A percentile compares a stretch with the other conserved stretches of the same genome.
Evolutionary conservation across 805 yeast genomes (phyloP).

Genomic region (Schwanniomyces sp.): DNA sequence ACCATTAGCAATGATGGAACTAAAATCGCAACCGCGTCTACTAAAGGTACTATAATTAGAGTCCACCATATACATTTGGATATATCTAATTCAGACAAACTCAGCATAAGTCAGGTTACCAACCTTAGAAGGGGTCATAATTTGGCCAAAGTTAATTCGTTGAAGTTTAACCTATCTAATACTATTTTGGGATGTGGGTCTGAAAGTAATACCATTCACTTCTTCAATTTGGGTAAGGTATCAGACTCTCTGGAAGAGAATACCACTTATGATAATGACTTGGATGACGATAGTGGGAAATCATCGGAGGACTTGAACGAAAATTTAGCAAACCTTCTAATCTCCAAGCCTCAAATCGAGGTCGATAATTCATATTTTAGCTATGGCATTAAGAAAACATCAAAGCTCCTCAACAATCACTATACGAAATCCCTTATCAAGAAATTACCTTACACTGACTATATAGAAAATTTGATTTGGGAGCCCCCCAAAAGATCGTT

Average conservation of each 20-base stretch:
- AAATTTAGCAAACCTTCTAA: conserved; percentile 37
- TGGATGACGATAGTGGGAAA: conserved; percentile 17
- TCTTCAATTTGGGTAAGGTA: conserved; percentile 24
- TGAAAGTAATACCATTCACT: conserved; percentile 41
- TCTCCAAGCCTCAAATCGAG: conserved; percentile 20
- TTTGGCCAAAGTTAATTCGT: conserved; percentile 29
- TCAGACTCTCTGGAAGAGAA: conserved; percentile 10
- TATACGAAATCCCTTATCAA: conserved; percentile 39
- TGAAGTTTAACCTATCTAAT: conserved; percentile 34
- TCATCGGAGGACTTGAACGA: conserved; percentile 43
- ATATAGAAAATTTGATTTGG: conserved; percentile 40
- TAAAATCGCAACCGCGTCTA: conserved; percentile 40
- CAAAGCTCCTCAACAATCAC: conserved; percentile 28
- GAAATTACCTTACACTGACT: conserved; percentile 40
- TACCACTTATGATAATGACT: conserved; percentile 16
- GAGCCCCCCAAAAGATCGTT: conserved; percentile 44
- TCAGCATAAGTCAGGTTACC: conserved; percentile 25
- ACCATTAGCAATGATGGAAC: conserved; percentile 24
- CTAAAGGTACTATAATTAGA: conserved; percentile 43
- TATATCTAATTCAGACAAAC: conserved; percentile 5
- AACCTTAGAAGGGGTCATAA: conserved; percentile 44
- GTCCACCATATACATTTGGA: conserved; percentile 23
- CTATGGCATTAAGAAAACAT: conserved; percentile 7
- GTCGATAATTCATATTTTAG: conserved; percentile 7
- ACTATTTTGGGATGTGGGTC: conserved; percentile 39